Base-by-base conservation (phyloP, 176 grass and related monocot species). In the Pontederia crassipes region DNA sequence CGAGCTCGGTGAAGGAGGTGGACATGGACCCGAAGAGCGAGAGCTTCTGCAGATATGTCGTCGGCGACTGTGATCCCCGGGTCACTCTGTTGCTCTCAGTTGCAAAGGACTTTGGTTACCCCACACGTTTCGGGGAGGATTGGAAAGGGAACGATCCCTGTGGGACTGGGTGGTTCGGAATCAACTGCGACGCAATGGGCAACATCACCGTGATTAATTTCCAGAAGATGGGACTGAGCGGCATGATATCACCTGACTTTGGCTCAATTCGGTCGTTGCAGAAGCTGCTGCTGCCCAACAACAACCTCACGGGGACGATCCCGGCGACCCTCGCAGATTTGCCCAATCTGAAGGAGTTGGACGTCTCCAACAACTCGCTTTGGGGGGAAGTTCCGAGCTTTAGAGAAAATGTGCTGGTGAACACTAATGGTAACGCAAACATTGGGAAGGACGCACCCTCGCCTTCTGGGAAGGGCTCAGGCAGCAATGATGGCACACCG, bases 71-170 rank as follows among this genome's bases (percentile, higher is more conserved):
- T 0, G 86, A 95, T 84, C 66, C 82, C 55, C 78, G 73, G 4
- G 83, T 95, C 2, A 79, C 26, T 64, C 47, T 79, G 61, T 77
- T 95, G 75, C 90, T 95, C 1, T 81, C 84, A 51, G 57, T 95
- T 45, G 86, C 75, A 1, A 71, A 78, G 69, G 78, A 71, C 11
- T 95, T 95, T 66, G 76, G 77, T 54, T 95, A 95, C 48, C 86
- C 90, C 0, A 15, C 0, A 0, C 28, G 28, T 15, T 69, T 95
- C 17, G 86, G 86, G 0, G 15, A 63, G 1, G 13, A 18, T 28
- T 95, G 90, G 90, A 48, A 1, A 1, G 90, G 90, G 49, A 95
- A 95, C 67, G 29, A 95, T 51, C 82, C 86, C 0, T 95, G 90
- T 58, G 1, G n/a, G n/a, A n/a, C n/a, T n/a, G n/a, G 0, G 40